phyloP scores from a whole-genome alignment of 2,329 filamentous ascomycete genomes.

The Pestalotiopsis sp. region DNA sequence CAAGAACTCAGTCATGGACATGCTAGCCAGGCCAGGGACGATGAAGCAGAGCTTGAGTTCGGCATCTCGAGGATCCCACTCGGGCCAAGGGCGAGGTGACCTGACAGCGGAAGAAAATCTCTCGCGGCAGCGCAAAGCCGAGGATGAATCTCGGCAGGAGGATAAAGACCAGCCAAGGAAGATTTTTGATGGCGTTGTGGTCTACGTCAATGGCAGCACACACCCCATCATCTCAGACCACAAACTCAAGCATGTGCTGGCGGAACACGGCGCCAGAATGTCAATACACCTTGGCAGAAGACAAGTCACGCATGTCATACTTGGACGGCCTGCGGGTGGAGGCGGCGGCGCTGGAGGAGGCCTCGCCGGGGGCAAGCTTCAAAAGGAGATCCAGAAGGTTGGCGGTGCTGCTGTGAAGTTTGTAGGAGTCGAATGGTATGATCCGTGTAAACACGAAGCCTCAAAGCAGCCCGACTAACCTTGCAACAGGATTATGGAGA shows the following conservation, averaged over 20 bases:
- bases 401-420: slow-evolving; percentile 75
- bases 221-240: slow-evolving; percentile 82
- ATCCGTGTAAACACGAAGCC: slow-evolving; percentile 4
- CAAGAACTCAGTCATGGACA: slow-evolving; percentile 52
- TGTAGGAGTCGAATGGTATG: slow-evolving; percentile 78
- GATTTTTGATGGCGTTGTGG: slow-evolving; percentile 71
- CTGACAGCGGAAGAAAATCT: slow-evolving; percentile 27
- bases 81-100: slow-evolving; percentile 12
- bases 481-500: slow-evolving; percentile 73
- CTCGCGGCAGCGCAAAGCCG: slow-evolving; percentile 31
- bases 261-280: slow-evolving; percentile 71
- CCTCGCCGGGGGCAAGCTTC: slow-evolving; percentile 75
- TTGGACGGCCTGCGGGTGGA: slow-evolving; percentile 61
- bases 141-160: slow-evolving; percentile 42
- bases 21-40: slow-evolving; percentile 50
- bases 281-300: slow-evolving; percentile 72
- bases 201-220: slow-evolving; percentile 90
- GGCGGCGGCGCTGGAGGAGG: slow-evolving; percentile 70
- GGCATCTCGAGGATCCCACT: slow-evolving; percentile 15
- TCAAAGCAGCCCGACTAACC: not conserved
- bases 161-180: slow-evolving; percentile 43
- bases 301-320: slow-evolving; percentile 82
- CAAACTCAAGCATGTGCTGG: slow-evolving; percentile 77
- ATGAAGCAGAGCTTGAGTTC: slow-evolving; percentile 36
- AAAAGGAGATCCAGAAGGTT: slow-evolving; percentile 73